Evolutionary conservation across 257 asterid genomes (phyloP), one percentile per base, ranked within the genome.

Genomic region (Solanum bukasovii): DNA sequence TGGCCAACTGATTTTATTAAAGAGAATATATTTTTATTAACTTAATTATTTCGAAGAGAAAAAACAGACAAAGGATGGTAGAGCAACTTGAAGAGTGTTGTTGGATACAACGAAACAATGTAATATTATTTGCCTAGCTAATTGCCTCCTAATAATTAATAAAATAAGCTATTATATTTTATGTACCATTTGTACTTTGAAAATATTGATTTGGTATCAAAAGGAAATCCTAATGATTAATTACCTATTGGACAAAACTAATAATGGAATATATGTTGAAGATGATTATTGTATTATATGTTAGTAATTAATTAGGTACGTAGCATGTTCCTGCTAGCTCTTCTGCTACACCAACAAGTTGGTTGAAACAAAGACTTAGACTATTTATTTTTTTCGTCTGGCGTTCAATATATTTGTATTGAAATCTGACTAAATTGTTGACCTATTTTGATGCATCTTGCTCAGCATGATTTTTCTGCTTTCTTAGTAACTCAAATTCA

Each of bases 371-470:
- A 75, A 37, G 12, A 38, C 56, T 75, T 75, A 1, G 29, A 25
- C 9, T 67, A 1, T n/a, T 12, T 67, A 0, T 12, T 25, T 67
- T n/a, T 23, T 25, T 2, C 0, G 8, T 25, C 4, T 2, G 0
- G 9, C 3, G 2, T 25, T 21, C 1, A 0, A 2, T 25, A 25
- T 67, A 67, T 13, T 2, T 3, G 0, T 67, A 25, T 25, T 67
- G 0, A 0, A 2, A 6, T 2, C 0, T 67, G 2, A 12, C 0
- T 67, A 25, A 67, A 67, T 67, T 67, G 1, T 12, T 67, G 20
- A 2, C 9, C 5, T 67, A 67, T 27, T 27, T 67, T 0, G 2
- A 8, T 8, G 14, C 6, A 61, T 61, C 6, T 2, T 1, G 10
- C 29, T 4, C 2, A 61, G 10, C 6, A 23, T 23, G 7, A 9